Evolutionary conservation across 2,329 filamentous ascomycete genomes (phyloP).

Genomic region (Talaromyces albobiverticillius): DNA sequence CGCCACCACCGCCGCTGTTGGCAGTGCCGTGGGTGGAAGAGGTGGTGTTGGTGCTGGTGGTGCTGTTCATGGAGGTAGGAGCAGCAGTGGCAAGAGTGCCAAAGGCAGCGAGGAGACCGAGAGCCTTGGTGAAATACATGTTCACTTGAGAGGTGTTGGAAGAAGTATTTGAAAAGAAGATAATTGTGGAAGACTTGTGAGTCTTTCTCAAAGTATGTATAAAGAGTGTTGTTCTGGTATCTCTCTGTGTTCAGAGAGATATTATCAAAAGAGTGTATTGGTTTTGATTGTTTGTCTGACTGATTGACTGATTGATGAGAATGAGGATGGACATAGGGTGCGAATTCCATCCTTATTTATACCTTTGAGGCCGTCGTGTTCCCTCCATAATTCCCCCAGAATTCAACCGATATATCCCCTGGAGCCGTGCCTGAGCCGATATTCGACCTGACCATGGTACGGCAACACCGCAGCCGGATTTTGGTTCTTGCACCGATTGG

Average conservation of each 20-base stretch:
- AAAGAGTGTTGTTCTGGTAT: conserved; percentile 7
- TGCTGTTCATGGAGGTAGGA: conserved; percentile 20
- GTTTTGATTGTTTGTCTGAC: no score
- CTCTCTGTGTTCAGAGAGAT: conserved; percentile 3
- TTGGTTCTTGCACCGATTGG: no score
- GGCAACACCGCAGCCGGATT: no score
- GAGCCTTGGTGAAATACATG: conserved; percentile 14
- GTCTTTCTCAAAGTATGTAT: no score
- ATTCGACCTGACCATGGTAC: conserved; percentile 1
- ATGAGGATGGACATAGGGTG: conserved; percentile 5
- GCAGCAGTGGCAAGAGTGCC: conserved; percentile 11
- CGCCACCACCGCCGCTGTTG: conserved; percentile 18
- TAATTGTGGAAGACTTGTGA: background rate
- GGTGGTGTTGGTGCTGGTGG: conserved; percentile 24
- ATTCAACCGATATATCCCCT: conserved; percentile 10
- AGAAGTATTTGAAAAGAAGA: background rate
- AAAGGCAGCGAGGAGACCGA: conserved; percentile 10
- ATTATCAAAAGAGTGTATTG: conserved; percentile 3
- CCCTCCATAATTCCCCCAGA: conserved; percentile 4
- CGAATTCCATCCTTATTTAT: conserved; percentile 3
- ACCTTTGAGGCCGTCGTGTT: conserved; percentile 1
- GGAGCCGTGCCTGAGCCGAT: background rate
- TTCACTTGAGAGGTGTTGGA: conserved; percentile 2
- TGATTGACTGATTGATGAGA: conserved; percentile 4
- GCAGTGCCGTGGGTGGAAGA: conserved; percentile 24